Evolutionary conservation across 345 rosid genomes (phyloP).

Genomic region (Dipteronia sinensis): DNA sequence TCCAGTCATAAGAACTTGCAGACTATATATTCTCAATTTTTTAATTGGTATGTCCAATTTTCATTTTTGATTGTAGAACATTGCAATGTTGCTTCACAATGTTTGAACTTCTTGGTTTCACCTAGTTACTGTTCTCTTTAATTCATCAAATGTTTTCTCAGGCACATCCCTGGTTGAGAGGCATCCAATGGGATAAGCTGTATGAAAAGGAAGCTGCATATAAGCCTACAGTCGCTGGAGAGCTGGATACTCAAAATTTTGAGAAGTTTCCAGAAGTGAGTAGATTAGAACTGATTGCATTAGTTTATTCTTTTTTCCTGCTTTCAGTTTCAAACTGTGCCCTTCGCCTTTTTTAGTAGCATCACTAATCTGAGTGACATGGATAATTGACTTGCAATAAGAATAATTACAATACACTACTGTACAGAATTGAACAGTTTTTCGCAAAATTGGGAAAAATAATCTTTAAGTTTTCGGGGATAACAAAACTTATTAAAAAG

Average conservation of each 20-base stretch:
- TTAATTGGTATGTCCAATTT: conserved; percentile 3
- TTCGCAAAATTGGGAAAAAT: background rate
- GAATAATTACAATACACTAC: background rate
- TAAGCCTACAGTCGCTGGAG: conserved; percentile 85
- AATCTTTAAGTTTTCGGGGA: background rate
- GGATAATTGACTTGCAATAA: background rate
- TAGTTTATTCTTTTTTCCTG: background rate
- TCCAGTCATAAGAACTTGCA: background rate
- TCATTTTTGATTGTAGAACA: background rate
- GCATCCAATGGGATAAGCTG: conserved; percentile 79
- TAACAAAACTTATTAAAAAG: background rate
- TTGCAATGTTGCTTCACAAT: background rate
- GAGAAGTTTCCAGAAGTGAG: conserved; percentile 98
- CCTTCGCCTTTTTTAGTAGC: background rate
- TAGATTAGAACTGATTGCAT: conserved; percentile 20
- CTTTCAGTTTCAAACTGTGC: background rate
- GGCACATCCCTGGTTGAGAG: conserved; percentile 83
- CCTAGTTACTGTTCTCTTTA: conserved; percentile 18
- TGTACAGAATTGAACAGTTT: background rate
- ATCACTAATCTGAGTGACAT: background rate
- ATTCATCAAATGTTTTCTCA: conserved; percentile 34
- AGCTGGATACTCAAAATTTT: conserved; percentile 93
- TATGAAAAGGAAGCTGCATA: conserved; percentile 89
- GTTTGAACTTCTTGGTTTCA: conserved; percentile 13
- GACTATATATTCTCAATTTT: background rate